Conservation (phyloP, 768 basidiomycete genomes). For the Kwoniella dejecticola region DNA sequence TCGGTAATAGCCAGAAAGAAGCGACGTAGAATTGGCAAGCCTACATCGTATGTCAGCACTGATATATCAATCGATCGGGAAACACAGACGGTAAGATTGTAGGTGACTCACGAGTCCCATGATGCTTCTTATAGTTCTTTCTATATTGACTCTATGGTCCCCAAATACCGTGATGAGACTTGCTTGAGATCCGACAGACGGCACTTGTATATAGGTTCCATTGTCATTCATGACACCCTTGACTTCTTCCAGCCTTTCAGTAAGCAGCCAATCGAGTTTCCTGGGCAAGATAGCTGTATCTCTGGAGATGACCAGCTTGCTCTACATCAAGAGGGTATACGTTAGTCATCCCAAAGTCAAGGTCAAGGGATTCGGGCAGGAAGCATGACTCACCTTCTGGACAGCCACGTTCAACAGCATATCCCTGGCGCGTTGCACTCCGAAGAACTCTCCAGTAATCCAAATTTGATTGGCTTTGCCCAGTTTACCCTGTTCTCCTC, state of each 20-base stretch:
- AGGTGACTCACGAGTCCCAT: conserved; percentile 78
- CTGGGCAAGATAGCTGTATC: conserved; percentile 93
- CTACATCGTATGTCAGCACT: conserved; percentile 57
- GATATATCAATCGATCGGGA: neutral
- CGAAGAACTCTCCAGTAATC: conserved; percentile 98
- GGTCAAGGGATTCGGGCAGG: too few species aligned
- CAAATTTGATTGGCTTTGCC: conserved; percentile 78
- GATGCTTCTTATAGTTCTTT: conserved; percentile 86
- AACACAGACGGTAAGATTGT: neutral
- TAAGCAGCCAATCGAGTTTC: conserved; percentile 97
- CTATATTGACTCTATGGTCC: conserved; percentile 89
- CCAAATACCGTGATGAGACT: conserved; percentile 92
- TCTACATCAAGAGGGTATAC: conserved; percentile 59
- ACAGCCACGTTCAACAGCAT: conserved; percentile 88
- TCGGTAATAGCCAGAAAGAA: conserved; percentile 94
- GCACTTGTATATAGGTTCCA: conserved; percentile 91
- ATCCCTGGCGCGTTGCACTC: conserved; percentile 89
- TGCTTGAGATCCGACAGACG: conserved; percentile 85
- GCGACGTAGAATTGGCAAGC: conserved; percentile 93
- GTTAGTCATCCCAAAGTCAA: neutral
- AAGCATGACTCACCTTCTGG: conserved; percentile 69
- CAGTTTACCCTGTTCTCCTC: conserved; percentile 54
- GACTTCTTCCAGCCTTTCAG: conserved; percentile 91
- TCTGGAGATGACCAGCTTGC: conserved; percentile 82
- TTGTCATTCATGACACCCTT: conserved; percentile 93